A percentile compares a stretch with the other conserved stretches of the same genome.
phyloP scores from a whole-genome alignment of 352 stramenopile genomes.

The Pythium aristosporum region DNA sequence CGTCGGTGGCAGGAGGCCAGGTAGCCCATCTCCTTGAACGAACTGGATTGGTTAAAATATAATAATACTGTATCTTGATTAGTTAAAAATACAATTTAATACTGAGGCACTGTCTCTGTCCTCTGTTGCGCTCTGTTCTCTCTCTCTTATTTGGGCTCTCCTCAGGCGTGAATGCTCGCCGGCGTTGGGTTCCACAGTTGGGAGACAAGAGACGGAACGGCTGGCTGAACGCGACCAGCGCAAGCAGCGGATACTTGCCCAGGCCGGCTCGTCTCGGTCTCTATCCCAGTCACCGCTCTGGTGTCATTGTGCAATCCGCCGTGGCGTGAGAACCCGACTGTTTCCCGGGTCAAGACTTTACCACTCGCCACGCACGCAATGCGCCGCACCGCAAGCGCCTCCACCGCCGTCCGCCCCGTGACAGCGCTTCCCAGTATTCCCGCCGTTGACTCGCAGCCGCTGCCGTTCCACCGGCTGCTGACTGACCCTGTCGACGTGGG shows the following conservation, averaged over 20 bases:
- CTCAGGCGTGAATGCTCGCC: not conserved
- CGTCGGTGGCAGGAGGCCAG: too few relatives aligned
- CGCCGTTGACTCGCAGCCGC: conserved; percentile 3
- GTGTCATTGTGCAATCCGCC: conserved; percentile 20
- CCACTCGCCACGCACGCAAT: not conserved
- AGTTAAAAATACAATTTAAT: too few relatives aligned
- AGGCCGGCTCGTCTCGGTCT: not conserved
- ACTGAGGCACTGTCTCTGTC: not conserved
- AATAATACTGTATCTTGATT: too few relatives aligned
- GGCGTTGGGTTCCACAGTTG: too few relatives aligned
- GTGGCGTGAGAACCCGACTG: conserved; percentile 8
- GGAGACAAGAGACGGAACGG: conserved; percentile 1
- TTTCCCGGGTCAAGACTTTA: not conserved
- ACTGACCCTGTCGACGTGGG: not conserved
- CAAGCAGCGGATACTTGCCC: not conserved
- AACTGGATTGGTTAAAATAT: conserved; percentile 3
- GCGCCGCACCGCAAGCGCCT: not conserved
- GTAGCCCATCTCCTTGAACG: not conserved
- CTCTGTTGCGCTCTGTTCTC: not conserved
- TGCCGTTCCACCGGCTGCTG: conserved; percentile 8
- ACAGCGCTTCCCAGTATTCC: not conserved
- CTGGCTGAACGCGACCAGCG: conserved; percentile 1
- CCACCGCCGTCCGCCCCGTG: conserved; percentile 6
- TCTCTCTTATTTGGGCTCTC: too few relatives aligned
- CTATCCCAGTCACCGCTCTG: too few relatives aligned